Base-by-base conservation (phyloP, 139 green algal genomes). In the Yamagishiella unicocca region DNA sequence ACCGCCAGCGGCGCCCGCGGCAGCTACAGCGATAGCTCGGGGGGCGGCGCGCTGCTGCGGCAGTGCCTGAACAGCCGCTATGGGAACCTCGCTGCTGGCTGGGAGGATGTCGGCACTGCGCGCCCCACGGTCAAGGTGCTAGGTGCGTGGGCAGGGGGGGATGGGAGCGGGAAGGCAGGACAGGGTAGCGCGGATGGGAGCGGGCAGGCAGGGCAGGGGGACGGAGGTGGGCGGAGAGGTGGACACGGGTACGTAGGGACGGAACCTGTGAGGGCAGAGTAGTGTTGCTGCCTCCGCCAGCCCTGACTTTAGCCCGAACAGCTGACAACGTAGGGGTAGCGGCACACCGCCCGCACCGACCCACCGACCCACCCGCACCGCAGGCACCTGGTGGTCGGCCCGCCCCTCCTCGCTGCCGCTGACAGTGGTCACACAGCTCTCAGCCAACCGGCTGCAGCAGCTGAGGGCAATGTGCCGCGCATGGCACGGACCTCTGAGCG, bases 361-460 rank as follows among this genome's bases (percentile, higher is more conserved):
- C 33, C 46, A 37, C 9, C 1, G 19, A 5, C 5, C 33, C 19
- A 35, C n/a, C 45, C 29, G 35, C 12, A 46, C 33, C 24, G 21
- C 45, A 66, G 79, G 79, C 31, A 58, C 24, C 0, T 90, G 87
- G 87, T 90, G 68, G 70, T 88, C 79, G 1, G 29, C 21, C 31
- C 84, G 70, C 4, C 22, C 27, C 19, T 42, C 55, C 0, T 37
- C 66, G 25, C 38, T 81, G 35, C 81, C 87, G 4, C 80, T 91
- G 25, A 91, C 87, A 6, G 37, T 91, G 10, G 73, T 75, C n/a
- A 88, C 87, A 2, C 87, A 91, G 70, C 71, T 88, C 9, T 85
- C 81, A 0, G 33, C 46, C 81, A 82, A 85, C 71, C 71, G 87
- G 2, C 42, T 91, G 29, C 72, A 77, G n/a, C 87, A 91, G 72